Conservation (phyloP, 331 rosid species). For the Saraca asoca region DNA sequence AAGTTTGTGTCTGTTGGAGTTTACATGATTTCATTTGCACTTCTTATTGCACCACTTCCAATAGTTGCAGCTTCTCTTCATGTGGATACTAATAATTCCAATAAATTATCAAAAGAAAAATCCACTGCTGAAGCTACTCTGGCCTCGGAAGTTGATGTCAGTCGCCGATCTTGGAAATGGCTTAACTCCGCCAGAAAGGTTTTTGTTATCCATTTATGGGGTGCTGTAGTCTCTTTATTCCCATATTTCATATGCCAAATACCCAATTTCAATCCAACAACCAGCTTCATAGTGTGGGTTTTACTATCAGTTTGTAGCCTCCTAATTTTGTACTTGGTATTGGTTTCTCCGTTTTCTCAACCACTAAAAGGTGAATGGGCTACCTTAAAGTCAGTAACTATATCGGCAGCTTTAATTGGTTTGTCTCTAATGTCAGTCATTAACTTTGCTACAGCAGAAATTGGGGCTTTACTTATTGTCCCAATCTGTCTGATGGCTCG, state of each 20-base stretch:
- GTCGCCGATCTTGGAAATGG: slow-evolving; percentile 76
- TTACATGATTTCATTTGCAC: slow-evolving; percentile 91
- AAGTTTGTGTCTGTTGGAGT: slow-evolving; percentile 91
- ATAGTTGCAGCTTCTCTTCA: slow-evolving; percentile 83
- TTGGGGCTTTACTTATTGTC: slow-evolving; percentile 76
- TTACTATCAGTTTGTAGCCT: slow-evolving; percentile 59
- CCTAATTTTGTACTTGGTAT: slow-evolving; percentile 45
- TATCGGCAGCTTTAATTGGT: slow-evolving; percentile 72
- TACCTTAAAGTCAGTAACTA: slow-evolving; percentile 79
- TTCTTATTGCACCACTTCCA: slow-evolving; percentile 86
- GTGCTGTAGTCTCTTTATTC: slow-evolving; percentile 65
- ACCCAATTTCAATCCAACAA: slow-evolving; percentile 54
- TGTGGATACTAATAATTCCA: slow-evolving; percentile 41
- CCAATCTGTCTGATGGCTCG: slow-evolving; percentile 80
- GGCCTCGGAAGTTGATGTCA: slow-evolving; percentile 42
- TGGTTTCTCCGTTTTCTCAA: slow-evolving; percentile 59
- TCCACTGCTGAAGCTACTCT: slow-evolving; percentile 38
- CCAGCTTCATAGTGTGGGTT: slow-evolving; percentile 61
- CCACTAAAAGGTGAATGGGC: slow-evolving; percentile 61
- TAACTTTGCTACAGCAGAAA: slow-evolving; percentile 90
- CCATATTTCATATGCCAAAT: slow-evolving; percentile 70
- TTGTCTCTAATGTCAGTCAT: slow-evolving; percentile 87
- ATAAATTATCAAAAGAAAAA: slow-evolving; percentile 36
- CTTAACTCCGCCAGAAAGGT: slow-evolving; percentile 71
- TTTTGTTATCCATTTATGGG: slow-evolving; percentile 77